Conservation (phyloP, 2,329 filamentous ascomycete species). For the Trichoderma simmonsii region DNA sequence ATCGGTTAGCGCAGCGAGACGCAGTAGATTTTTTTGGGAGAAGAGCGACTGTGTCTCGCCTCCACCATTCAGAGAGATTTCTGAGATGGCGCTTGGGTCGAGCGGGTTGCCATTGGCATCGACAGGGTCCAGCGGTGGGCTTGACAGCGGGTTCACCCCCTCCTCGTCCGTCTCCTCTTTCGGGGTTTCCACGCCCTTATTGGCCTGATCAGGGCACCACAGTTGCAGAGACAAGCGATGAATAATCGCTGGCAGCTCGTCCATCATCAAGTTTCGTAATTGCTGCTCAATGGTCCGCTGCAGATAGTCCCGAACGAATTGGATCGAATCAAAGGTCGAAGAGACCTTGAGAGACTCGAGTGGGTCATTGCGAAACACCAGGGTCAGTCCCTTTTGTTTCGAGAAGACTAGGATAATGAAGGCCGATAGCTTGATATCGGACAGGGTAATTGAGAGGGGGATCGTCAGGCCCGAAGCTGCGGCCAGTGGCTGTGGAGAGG, state of each 20-base stretch:
- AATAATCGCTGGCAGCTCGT: slow-evolving; percentile 94
- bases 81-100: slow-evolving; percentile 71
- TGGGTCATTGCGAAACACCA: slow-evolving; percentile 97
- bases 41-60: slow-evolving; percentile 86
- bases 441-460: slow-evolving; percentile 93
- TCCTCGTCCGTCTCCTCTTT: slow-evolving; percentile 54
- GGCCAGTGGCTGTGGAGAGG: slow-evolving; percentile 86
- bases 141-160: slow-evolving; percentile 75
- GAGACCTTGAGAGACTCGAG: slow-evolving; percentile 97
- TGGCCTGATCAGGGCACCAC: slow-evolving; percentile 79
- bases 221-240: slow-evolving; percentile 84
- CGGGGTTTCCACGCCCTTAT: slow-evolving; percentile 46
- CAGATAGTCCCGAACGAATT: slow-evolving; percentile 94
- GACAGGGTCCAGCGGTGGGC: slow-evolving; percentile 75
- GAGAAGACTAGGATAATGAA: slow-evolving; percentile 98
- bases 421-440: slow-evolving; percentile 90
- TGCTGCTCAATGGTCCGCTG: slow-evolving; percentile 95
- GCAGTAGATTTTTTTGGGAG: slow-evolving; percentile 88
- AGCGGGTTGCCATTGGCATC: slow-evolving; percentile 76
- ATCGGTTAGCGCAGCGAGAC: slow-evolving; percentile 76
- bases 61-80: slow-evolving; percentile 73
- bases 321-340: slow-evolving; percentile 97
- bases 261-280: slow-evolving; percentile 91
- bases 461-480: slow-evolving; percentile 92
- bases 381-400: slow-evolving; percentile 90